Conservation (phyloP, 2,329 filamentous ascomycete genomes). For the Nothophaeocryptopus gaeumannii region DNA sequence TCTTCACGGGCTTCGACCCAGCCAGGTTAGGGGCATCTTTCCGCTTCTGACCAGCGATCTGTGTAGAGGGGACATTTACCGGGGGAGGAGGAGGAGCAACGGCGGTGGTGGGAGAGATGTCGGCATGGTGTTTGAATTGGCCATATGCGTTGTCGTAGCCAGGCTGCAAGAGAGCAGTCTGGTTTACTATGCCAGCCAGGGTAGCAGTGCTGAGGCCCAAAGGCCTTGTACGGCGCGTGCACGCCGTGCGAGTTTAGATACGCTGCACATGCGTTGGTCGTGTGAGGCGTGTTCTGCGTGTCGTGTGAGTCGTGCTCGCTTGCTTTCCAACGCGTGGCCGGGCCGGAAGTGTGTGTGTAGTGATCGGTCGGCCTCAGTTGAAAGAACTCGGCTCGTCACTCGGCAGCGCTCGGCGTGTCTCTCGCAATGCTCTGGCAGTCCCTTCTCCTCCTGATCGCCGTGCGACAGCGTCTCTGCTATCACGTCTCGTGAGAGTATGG, state of each 20-base stretch:
- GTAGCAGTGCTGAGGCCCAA: conserved; percentile 19
- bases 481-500: no score
- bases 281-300: no score
- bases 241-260: not conserved
- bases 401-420: no score
- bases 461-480: no score
- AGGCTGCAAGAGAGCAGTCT: conserved; percentile 54
- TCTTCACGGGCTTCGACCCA: conserved; percentile 30
- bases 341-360: no score
- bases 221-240: conserved; percentile 10
- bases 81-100: conserved; percentile 8
- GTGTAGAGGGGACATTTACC: conserved; percentile 6
- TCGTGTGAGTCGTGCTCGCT: no score
- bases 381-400: no score
- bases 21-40: conserved; percentile 27
- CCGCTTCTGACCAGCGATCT: conserved; percentile 23
- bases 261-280: conserved; percentile 2
- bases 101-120: conserved; percentile 19
- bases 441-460: no score
- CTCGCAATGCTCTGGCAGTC: no score
- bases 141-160: conserved; percentile 68
- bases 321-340: no score
- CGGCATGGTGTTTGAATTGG: conserved; percentile 14
- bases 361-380: no score
- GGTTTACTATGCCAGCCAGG: conserved; percentile 41